Percentiles rank a stretch among this genome's conserved stretches.
Conservation (phyloP, 1,284 basidiomycete genomes). For the Ustilago xerochloae region DNA sequence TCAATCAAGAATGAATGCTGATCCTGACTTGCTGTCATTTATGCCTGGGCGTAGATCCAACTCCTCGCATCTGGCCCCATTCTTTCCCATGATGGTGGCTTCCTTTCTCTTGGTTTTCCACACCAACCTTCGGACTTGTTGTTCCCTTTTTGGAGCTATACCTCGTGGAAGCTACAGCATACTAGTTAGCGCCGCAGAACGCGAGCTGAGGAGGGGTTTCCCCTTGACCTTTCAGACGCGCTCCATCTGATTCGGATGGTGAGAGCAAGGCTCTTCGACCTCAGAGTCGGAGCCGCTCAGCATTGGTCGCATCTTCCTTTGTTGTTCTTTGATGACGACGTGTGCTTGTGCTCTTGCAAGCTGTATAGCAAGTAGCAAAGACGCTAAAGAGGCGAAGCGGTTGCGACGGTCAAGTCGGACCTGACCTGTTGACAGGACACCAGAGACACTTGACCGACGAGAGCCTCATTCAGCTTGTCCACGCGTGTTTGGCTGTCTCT, state of each 20-base stretch:
- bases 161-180: background rate
- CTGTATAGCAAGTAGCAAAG: too few species aligned
- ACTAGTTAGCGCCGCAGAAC: constrained; percentile 3
- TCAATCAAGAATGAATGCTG: background rate
- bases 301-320: too few species aligned
- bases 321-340: too few species aligned
- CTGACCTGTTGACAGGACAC: background rate
- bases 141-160: background rate
- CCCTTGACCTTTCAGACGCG: constrained; percentile 19
- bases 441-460: too few species aligned
- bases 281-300: too few species aligned
- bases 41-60: constrained; percentile 2
- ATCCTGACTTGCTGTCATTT: background rate
- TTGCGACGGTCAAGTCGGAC: background rate
- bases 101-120: background rate
- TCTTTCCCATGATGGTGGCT: background rate
- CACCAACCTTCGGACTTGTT: background rate
- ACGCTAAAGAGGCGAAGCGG: too few species aligned
- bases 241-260: background rate
- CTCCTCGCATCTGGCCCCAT: background rate
- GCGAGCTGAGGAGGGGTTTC: too few species aligned
- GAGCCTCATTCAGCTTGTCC: too few species aligned
- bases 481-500: too few species aligned
- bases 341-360: too few species aligned
- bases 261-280: background rate